phyloP scores from a whole-genome alignment of 345 rosid genomes.

The Reutealis trisperma region DNA sequence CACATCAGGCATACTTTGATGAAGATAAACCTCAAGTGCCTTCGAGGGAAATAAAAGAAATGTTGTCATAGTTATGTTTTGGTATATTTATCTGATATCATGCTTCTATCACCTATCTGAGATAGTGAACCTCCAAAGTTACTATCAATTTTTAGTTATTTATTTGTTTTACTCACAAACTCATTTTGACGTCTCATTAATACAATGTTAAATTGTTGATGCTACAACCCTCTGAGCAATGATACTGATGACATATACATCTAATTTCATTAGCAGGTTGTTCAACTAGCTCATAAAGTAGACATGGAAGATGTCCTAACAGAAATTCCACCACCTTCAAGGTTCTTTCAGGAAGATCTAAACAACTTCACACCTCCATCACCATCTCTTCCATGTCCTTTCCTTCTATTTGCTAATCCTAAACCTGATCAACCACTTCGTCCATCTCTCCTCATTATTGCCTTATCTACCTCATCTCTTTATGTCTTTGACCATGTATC shows the following conservation, averaged over 20 bases:
- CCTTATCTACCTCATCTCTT: conserved; percentile 72
- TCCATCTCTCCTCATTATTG: conserved; percentile 69
- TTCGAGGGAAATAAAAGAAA: background rate
- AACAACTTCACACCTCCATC: conserved; percentile 65
- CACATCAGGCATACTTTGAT: background rate
- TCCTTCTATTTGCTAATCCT: conserved; percentile 60
- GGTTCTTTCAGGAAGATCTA: conserved; percentile 93
- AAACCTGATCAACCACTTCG: conserved; percentile 54
- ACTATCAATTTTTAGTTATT: background rate
- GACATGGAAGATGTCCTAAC: conserved; percentile 89
- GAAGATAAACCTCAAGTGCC: background rate
- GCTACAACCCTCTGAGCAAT: background rate
- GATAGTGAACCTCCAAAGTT: background rate
- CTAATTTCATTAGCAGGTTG: background rate
- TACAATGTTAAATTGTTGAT: background rate
- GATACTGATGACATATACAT: background rate
- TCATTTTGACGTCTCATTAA: background rate
- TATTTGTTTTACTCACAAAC: background rate
- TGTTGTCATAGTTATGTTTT: background rate
- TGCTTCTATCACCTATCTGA: background rate
- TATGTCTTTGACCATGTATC: conserved; percentile 52
- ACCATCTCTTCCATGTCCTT: conserved; percentile 65
- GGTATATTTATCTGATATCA: background rate
- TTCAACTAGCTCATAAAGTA: conserved; percentile 5
- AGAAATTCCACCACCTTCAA: conserved; percentile 91